Percentiles rank a stretch among this genome's conserved stretches.
These are phyloP conservation scores for Ophiostoma sp. DNA, from an alignment of 2,329 filamentous ascomycete genomes.

Conservation along the genomic window DNA sequence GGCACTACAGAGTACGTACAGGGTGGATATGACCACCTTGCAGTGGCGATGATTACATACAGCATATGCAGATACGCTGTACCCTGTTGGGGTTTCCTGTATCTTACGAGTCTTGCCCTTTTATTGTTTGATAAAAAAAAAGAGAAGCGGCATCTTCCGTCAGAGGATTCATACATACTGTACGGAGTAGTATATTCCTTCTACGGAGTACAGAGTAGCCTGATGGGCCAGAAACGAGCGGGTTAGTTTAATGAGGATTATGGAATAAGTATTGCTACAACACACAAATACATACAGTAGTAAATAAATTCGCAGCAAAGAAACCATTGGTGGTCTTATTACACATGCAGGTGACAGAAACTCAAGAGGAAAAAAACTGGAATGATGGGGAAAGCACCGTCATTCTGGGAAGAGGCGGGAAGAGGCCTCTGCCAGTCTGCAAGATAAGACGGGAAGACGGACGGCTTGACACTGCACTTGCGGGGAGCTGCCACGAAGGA, in stretches of 20 bases:
- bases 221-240: background rate
- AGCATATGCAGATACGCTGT: background rate
- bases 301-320: background rate
- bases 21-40: background rate
- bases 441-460: constrained; percentile 5
- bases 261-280: background rate
- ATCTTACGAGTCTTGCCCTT: too few species aligned
- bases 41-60: background rate
- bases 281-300: background rate
- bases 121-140: background rate
- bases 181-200: background rate
- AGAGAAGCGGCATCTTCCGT: background rate
- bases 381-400: constrained; percentile 15
- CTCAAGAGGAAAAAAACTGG: background rate
- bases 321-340: background rate
- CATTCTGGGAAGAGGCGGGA: constrained; percentile 12
- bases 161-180: background rate
- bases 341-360: constrained; percentile 5
- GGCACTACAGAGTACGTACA: background rate
- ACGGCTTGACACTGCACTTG: background rate
- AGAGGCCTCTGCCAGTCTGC: background rate
- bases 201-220: background rate
- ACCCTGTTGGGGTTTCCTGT: too few species aligned
- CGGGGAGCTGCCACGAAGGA: background rate
- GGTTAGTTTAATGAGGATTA: background rate